Evolutionary conservation across 176 grass and related monocot species (phyloP), one percentile per base, ranked within the genome.

Genomic region (Cenchrus purpureus): DNA sequence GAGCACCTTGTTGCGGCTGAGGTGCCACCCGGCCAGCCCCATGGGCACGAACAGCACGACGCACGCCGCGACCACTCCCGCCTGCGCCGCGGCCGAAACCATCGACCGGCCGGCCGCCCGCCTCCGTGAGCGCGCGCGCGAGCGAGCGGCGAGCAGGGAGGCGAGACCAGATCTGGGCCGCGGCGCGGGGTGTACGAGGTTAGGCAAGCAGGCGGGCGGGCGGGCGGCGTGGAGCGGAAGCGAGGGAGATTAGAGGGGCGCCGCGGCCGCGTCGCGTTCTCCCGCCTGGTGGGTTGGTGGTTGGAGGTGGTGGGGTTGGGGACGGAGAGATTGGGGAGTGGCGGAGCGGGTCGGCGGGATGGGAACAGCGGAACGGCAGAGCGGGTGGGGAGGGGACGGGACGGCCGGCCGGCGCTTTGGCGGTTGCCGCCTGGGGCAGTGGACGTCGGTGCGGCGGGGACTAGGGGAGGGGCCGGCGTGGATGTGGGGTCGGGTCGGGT

Each of bases 1-100:
- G 89, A 98, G 96, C 80, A 98, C 90, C 89, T 98, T 98, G 83
- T 95, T 92, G 72, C 96, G 93, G 86, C 96, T 95, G 66, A 98
- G 93, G 82, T 98, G 96, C 91, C 91, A 94, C 4, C 96, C 93
- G 2, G 91, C 93, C 82, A 98, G 93, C 68, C 96, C 96, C 89
- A 98, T 95, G n/a, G 96, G 93, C 15, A 98, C 91, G 89, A 98
- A 94, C 51, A 98, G 91, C 72, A 98, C 89, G 20, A 95, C 86
- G 83, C 89, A 95, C 63, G 96, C 91, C 67, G 96, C 96, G n/a
- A 98, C 61, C 50, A 91, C 75, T 19, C 88, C 96, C 74, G 82
- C 80, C 91, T 98, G 93, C 73, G 91, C 89, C 56, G 83, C 62
- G 46, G 82, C 82, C 17, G 89, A 63, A 67, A 90, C 72, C 71